Percentiles rank a stretch among this genome's conserved stretches.
Evolutionary conservation across 2,329 filamentous ascomycete genomes (phyloP).

Genomic region (Pseudogymnoascus pannorum): DNA sequence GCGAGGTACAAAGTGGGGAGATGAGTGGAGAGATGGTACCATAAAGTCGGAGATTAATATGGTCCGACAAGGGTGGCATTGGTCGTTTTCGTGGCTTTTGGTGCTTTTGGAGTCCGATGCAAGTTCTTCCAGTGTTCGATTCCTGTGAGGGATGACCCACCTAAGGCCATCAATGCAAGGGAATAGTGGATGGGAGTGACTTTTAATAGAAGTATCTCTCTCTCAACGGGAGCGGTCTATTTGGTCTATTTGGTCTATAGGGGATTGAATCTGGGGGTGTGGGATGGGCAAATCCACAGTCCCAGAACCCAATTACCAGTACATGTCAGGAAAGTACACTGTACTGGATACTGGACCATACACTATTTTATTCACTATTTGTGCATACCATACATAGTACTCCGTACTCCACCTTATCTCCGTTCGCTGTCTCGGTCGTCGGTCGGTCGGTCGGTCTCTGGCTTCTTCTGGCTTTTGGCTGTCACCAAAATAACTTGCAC

Average conservation of each 20-base stretch:
- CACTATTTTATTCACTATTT: too few relatives aligned
- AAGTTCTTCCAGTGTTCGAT: too few relatives aligned
- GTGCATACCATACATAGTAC: too few relatives aligned
- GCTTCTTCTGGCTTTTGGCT: too few relatives aligned
- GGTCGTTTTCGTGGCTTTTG: too few relatives aligned
- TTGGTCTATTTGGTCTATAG: not conserved
- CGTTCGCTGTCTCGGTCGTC: too few relatives aligned
- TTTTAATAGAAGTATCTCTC: not conserved
- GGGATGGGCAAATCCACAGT: not conserved
- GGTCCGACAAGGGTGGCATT: not conserved
- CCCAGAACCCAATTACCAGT: not conserved
- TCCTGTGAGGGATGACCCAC: too few relatives aligned
- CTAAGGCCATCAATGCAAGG: too few relatives aligned
- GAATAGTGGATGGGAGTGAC: too few relatives aligned
- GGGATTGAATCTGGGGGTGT: not conserved
- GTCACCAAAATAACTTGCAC: conserved; percentile 7
- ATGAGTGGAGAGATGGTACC: not conserved
- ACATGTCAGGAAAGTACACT: not conserved
- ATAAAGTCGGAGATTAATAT: not conserved
- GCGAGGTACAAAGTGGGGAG: not conserved
- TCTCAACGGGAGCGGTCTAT: not conserved
- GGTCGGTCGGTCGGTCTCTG: too few relatives aligned
- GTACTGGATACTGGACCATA: not conserved
- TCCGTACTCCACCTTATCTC: too few relatives aligned
- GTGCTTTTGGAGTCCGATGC: too few relatives aligned